phyloP scores from a whole-genome alignment of 352 stramenopile genomes.

The Phytophthora kernoviae region DNA sequence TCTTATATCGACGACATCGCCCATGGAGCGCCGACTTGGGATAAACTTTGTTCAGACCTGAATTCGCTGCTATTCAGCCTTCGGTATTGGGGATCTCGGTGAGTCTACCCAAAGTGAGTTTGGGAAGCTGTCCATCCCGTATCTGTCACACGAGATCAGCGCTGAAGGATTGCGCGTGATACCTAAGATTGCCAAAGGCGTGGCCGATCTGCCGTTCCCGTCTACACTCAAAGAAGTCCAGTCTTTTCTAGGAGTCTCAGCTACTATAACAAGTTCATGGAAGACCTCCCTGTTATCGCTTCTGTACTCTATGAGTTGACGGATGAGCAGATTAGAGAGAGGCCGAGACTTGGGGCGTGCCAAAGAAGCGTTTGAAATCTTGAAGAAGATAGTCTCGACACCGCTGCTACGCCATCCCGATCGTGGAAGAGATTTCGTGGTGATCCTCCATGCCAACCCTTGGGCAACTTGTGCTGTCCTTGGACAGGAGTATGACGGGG shows the following conservation, averaged over 20 bases:
- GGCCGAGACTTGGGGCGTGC: background rate
- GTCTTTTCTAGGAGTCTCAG: background rate
- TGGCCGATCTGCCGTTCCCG: background rate
- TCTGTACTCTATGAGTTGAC: background rate
- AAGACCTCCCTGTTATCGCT: background rate
- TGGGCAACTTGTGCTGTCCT: background rate
- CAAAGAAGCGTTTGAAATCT: background rate
- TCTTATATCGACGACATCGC: conserved; percentile 36
- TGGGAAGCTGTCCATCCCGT: conserved; percentile 15
- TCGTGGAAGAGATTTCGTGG: background rate
- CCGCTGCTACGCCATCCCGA: background rate
- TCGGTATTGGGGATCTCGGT: conserved; percentile 20
- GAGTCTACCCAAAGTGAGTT: conserved; percentile 29
- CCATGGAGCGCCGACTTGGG: conserved; percentile 9
- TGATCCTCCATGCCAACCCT: background rate
- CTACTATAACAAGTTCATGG: background rate
- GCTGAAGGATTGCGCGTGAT: conserved; percentile 7
- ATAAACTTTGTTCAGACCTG: conserved; percentile 9
- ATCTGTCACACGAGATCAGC: conserved; percentile 7
- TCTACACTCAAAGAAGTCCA: background rate
- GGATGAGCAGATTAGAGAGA: background rate
- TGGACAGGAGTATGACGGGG: background rate
- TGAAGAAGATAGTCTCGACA: background rate
- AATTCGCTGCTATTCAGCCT: conserved; percentile 14
- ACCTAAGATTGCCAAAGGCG: background rate